Base-by-base conservation (phyloP, 2,329 filamentous ascomycete genomes). In the Coniella vitis region DNA sequence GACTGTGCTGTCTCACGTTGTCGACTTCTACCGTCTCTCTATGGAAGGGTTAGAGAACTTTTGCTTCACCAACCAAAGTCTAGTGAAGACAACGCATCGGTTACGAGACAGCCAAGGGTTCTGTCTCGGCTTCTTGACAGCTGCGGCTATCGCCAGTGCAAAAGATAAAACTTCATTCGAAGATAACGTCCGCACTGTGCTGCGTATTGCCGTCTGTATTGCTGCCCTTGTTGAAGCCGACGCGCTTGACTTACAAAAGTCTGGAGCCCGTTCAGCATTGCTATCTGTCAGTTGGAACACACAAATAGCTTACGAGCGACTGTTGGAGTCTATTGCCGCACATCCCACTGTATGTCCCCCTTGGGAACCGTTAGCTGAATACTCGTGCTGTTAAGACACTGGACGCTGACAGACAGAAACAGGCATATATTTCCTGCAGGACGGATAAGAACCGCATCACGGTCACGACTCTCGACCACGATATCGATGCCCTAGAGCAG, bases 341-440 rank as follows among this genome's bases (percentile, higher is more conserved):
- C 7, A 38, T 3, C 13, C 36, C 10, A 21, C 3, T 38, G 36
- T 38, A 19, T 19, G 36, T 19, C n/a, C n/a, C n/a, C n/a, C n/a
- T n/a, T 12, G 7, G 12, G n/a, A 19, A 3, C 7, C 7, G 4
- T n/a, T 4, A 10, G n/a, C n/a, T 20, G n/a, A 9, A 29, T 5
- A 5, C 10, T 29, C 25, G 25, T 5, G 1, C 16, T 21, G 7
- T 12, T 19, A 2, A 12, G 5, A 38, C 16, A 10, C 17, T 12
- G 5, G n/a, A 5, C 17, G n/a, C 5, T 38, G 7, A 12, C 36
- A 19, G 19, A 38, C 36, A 38, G 1, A 19, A 38, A 12, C 31
- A 55, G 53, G 53, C 40, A 3, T 55, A 55, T 17, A 42, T 55
- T 25, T 46, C 53, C 3, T 53, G 53, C 38, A 32, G 43, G 3